Evolutionary conservation across 2,329 filamentous ascomycete genomes (phyloP).

Genomic region (Ascochyta koolunga): DNA sequence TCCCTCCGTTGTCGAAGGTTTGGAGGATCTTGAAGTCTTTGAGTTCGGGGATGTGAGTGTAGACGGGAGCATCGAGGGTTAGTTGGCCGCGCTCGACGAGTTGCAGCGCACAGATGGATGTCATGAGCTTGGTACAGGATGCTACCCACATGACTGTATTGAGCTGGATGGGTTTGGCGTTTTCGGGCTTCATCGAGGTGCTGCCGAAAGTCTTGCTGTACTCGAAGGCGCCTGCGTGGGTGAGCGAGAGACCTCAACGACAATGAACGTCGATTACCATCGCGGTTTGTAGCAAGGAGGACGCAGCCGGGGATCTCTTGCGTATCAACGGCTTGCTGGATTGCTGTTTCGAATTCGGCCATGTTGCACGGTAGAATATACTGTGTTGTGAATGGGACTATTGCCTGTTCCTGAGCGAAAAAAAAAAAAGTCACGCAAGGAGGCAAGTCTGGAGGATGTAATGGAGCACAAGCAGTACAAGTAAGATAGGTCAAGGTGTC

Average conservation of each 20-base stretch:
- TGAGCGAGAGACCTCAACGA: background rate
- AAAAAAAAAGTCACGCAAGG: background rate
- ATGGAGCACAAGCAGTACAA: background rate
- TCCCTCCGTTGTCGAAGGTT: constrained; percentile 31
- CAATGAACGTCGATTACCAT: constrained; percentile 19
- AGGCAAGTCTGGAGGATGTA: background rate
- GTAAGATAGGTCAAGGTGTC: background rate
- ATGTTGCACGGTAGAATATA: background rate
- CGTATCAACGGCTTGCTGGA: constrained; percentile 28
- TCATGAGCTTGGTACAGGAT: constrained; percentile 50
- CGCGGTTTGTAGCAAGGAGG: constrained; percentile 27
- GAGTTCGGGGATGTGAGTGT: constrained; percentile 42
- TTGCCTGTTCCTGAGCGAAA: background rate
- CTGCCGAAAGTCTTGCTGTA: constrained; percentile 46
- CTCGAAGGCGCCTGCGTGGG: constrained; percentile 23
- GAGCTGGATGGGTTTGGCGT: constrained; percentile 2
- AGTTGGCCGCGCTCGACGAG: constrained; percentile 44
- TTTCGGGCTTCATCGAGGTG: constrained; percentile 22
- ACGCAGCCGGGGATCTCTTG: constrained; percentile 31
- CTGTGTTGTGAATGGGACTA: background rate
- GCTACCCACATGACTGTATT: constrained; percentile 47
- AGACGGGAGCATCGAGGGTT: constrained; percentile 41
- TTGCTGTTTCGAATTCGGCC: constrained; percentile 23
- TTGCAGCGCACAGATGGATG: constrained; percentile 41
- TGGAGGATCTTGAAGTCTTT: constrained; percentile 32